Conservation (phyloP, 139 green algal species). For the Trebouxia sp. region DNA sequence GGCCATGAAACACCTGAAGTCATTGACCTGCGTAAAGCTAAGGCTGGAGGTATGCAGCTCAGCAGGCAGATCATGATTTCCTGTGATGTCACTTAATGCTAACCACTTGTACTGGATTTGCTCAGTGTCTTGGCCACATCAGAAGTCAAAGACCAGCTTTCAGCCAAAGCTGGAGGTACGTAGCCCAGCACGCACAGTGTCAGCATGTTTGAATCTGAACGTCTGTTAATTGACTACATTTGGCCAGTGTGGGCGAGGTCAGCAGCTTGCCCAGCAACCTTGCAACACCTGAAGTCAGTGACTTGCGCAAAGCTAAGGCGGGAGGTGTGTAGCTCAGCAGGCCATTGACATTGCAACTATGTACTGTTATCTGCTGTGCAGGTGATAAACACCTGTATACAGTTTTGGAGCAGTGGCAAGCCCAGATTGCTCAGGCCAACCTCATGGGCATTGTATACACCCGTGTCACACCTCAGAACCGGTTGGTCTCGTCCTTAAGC, state of each 20-base stretch:
- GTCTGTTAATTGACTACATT: too few species aligned
- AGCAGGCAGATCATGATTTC: too few species aligned
- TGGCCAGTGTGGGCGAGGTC: conserved; percentile 60
- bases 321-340: conserved; percentile 6
- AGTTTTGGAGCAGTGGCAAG: not conserved
- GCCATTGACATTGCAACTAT: too few species aligned
- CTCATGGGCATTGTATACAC: not conserved
- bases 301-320: conserved; percentile 83
- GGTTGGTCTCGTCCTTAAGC: not conserved
- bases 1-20: conserved; percentile 82
- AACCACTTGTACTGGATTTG: too few species aligned
- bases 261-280: conserved; percentile 72
- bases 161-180: too few species aligned
- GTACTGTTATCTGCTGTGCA: too few species aligned
- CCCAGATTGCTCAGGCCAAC: not conserved
- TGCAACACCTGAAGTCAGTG: conserved; percentile 81
- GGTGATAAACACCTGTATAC: too few species aligned
- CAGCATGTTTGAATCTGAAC: not conserved
- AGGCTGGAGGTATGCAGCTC: conserved; percentile 25
- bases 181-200: not conserved
- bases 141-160: too few species aligned
- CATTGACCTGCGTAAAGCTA: conserved; percentile 87
- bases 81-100: too few species aligned
- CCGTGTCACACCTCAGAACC: not conserved
- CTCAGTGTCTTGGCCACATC: too few species aligned